These are phyloP conservation scores for Syzygium aqueum DNA, from an alignment of 345 rosid species.

Conservation along the genomic window DNA sequence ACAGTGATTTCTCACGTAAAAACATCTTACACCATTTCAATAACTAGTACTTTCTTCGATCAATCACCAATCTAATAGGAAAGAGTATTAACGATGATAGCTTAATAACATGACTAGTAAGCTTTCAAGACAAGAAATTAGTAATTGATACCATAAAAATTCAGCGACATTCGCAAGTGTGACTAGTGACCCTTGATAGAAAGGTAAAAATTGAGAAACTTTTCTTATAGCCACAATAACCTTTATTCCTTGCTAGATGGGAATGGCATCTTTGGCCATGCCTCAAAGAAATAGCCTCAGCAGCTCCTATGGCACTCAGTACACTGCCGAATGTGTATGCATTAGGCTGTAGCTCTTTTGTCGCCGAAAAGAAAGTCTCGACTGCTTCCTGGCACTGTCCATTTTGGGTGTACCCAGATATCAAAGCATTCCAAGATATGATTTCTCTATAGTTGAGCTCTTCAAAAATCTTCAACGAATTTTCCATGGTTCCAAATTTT, in stretches of 20 bases:
- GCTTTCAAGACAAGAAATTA: no score
- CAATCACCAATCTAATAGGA: no score
- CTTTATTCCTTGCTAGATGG: constrained; percentile 28
- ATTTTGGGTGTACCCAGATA: constrained; percentile 75
- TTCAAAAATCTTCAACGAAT: constrained; percentile 46
- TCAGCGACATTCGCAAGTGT: no score
- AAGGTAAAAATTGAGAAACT: no score
- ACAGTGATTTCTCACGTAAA: no score
- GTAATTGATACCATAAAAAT: no score
- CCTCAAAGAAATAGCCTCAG: constrained; percentile 64
- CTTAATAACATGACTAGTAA: no score
- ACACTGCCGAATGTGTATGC: constrained; percentile 79
- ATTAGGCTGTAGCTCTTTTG: constrained; percentile 44
- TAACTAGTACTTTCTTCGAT: no score
- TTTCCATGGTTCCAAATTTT: constrained; percentile 47
- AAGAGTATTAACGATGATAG: no score
- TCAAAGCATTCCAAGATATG: constrained; percentile 76
- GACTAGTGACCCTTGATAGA: no score
- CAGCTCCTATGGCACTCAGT: constrained; percentile 70
- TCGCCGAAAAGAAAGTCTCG: constrained; percentile 27
- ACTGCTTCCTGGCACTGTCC: constrained; percentile 51
- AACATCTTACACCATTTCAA: no score
- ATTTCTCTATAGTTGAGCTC: constrained; percentile 46
- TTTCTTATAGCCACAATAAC: no score
- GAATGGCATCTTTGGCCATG: constrained; percentile 77